These are phyloP conservation scores for Cercophora newfieldiana DNA, from an alignment of 495 filamentous ascomycete genomes.

Conservation along the genomic window DNA sequence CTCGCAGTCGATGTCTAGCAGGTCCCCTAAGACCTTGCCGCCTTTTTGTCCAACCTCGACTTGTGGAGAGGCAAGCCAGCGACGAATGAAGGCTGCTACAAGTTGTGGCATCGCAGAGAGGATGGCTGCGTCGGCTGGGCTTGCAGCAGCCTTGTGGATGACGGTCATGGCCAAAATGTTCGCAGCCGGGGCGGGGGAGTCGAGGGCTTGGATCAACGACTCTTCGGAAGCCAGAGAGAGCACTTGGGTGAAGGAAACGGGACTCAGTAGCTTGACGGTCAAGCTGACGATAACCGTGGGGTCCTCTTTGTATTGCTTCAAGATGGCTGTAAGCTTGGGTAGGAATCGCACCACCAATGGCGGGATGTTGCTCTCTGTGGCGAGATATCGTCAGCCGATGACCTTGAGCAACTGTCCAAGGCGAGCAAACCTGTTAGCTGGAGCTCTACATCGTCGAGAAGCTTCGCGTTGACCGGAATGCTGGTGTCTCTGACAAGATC, in stretches of 20 bases:
- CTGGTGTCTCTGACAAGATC: constrained; percentile 43
- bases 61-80: constrained; percentile 71
- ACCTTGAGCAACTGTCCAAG: not conserved
- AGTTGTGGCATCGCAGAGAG: constrained; percentile 65
- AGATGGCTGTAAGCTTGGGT: constrained; percentile 48
- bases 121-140: constrained; percentile 63
- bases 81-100: constrained; percentile 59
- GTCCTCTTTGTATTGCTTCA: constrained; percentile 51
- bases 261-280: constrained; percentile 54
- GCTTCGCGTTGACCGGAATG: constrained; percentile 41
- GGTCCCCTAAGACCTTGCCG: constrained; percentile 61
- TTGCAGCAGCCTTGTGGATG: constrained; percentile 66
- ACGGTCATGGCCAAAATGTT: constrained; percentile 71
- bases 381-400: not conserved
- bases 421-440: constrained; percentile 48
- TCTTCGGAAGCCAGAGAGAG: constrained; percentile 55
- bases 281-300: constrained; percentile 52
- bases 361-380: constrained; percentile 45
- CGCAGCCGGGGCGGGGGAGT: constrained; percentile 61
- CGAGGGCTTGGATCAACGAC: constrained; percentile 55
- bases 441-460: constrained; percentile 56
- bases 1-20: constrained; percentile 68
- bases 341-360: constrained; percentile 51
- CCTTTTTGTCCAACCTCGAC: constrained; percentile 75
- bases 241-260: constrained; percentile 51